Percentiles rank a stretch among this genome's conserved stretches.
These are phyloP conservation scores for Rhododendron griersonianum DNA, from an alignment of 148 eudicot species.

Conservation along the genomic window DNA sequence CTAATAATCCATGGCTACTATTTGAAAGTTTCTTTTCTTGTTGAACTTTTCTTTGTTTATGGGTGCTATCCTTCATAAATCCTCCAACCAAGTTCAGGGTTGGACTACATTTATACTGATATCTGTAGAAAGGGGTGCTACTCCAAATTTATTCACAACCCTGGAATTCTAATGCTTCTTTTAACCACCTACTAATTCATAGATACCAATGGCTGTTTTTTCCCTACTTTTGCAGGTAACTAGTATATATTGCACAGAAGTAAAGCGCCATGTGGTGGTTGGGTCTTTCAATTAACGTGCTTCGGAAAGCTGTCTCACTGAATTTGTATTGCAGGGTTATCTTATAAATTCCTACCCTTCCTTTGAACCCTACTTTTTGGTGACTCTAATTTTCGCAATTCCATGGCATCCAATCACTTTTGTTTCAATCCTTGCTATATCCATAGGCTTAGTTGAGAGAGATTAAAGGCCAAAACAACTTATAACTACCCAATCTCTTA, in stretches of 20 bases:
- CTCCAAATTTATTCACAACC: neutral
- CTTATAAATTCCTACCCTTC: conserved; percentile 33
- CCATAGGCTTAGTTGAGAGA: conserved; percentile 41
- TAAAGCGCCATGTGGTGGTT: conserved; percentile 53
- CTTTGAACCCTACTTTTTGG: neutral
- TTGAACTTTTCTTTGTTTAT: neutral
- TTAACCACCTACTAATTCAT: neutral
- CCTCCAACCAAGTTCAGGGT: neutral
- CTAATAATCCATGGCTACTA: neutral
- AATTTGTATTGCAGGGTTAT: conserved; percentile 77
- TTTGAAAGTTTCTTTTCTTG: neutral
- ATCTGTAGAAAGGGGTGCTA: neutral
- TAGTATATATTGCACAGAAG: conserved; percentile 11
- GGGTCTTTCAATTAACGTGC: conserved; percentile 52
- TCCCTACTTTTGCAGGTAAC: conserved; percentile 10
- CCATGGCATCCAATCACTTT: conserved; percentile 56
- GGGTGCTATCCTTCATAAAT: neutral
- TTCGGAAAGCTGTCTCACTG: conserved; percentile 51
- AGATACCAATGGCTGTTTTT: neutral
- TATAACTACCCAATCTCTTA: neutral
- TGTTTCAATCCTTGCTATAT: conserved; percentile 35
- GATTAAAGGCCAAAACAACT: neutral
- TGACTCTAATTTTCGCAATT: neutral
- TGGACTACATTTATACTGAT: neutral
- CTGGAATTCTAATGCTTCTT: neutral